Evolutionary conservation across 495 filamentous ascomycete genomes (phyloP), one percentile per base, ranked within the genome.

Genomic region (Xylaria grammica): DNA sequence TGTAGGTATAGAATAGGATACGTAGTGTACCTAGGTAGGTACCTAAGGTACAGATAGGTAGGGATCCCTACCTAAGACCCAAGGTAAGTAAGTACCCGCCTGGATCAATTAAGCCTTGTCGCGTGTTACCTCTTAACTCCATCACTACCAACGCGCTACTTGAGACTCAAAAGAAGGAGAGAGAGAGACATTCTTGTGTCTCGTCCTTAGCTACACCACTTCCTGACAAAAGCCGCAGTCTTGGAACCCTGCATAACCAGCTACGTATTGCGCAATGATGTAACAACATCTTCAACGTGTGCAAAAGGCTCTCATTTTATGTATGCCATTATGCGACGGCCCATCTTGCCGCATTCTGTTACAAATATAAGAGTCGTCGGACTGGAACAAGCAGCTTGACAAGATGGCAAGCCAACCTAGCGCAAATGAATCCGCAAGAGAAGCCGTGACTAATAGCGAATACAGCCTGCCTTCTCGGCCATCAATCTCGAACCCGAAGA

Each of bases 401-500:
- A 71, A 62, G 11, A 71, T 71, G 70, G 70, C 65, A 66, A 67
- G 65, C 22, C 44, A 15, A 44, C 44, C 62, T 46, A 78, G 74
- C 77, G 56, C 40, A 17, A 3, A 79, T 22, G 22, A 22, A 24
- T 30, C 53, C 13, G 26, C 27, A 7, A 36, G 22, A 49, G 9
- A 52, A 36, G 26, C 27, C 36, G 17, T 36, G 40, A 1, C 49
- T 67, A 26, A 69, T 24, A 9, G 19, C 11, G 19, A 11, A 34
- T 46, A 8, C 49, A 81, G 88, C 81, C 87, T 45, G 77, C 84
- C 67, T 97, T 93, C 74, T 86, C 87, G 40, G 90, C 95, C 46
- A 84, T 97, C 73, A 98, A 98, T 67, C 86, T 97, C 72, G 93
- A 96, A 71, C 92, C 92, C 8, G 95, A 97, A 71, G 91, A 95